Evolutionary conservation across 2,329 filamentous ascomycete species (phyloP).

Genomic region (Paraphaeosphaeria sporulosa): DNA sequence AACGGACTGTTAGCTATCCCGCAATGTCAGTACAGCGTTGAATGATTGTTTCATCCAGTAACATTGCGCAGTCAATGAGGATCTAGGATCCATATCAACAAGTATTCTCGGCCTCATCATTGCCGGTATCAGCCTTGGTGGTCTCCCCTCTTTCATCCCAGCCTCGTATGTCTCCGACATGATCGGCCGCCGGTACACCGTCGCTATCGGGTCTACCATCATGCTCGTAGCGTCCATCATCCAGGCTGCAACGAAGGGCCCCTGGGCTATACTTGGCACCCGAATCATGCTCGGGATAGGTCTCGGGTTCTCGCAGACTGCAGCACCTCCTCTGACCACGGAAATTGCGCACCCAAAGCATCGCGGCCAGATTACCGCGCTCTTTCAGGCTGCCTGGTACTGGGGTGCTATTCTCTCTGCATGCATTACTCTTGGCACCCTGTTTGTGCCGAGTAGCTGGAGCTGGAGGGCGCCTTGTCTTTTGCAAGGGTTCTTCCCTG

Average conservation of each 20-base stretch:
- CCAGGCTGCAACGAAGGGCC: neutral
- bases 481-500: too few species aligned
- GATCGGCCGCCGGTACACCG: slow-evolving; percentile 7
- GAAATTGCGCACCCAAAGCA: slow-evolving; percentile 47
- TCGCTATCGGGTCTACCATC: slow-evolving; percentile 3
- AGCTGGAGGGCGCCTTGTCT: too few species aligned
- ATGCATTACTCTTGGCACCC: too few species aligned
- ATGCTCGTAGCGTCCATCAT: slow-evolving; percentile 4
- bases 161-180: slow-evolving; percentile 4
- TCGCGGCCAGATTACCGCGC: slow-evolving; percentile 9
- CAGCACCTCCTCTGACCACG: slow-evolving; percentile 38
- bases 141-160: slow-evolving; percentile 7
- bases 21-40: slow-evolving; percentile 23
- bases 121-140: slow-evolving; percentile 5
- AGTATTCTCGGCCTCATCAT: slow-evolving; percentile 4
- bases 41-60: slow-evolving; percentile 19
- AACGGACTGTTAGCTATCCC: slow-evolving; percentile 36
- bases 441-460: too few species aligned
- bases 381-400: slow-evolving; percentile 1
- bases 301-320: slow-evolving; percentile 8
- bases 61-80: slow-evolving; percentile 2
- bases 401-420: too few species aligned
- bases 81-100: neutral
- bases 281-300: slow-evolving; percentile 9
- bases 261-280: slow-evolving; percentile 4